These are phyloP conservation scores for Fraxinus angustifolia DNA, from an alignment of 305 asterid genomes.

Conservation along the genomic window DNA sequence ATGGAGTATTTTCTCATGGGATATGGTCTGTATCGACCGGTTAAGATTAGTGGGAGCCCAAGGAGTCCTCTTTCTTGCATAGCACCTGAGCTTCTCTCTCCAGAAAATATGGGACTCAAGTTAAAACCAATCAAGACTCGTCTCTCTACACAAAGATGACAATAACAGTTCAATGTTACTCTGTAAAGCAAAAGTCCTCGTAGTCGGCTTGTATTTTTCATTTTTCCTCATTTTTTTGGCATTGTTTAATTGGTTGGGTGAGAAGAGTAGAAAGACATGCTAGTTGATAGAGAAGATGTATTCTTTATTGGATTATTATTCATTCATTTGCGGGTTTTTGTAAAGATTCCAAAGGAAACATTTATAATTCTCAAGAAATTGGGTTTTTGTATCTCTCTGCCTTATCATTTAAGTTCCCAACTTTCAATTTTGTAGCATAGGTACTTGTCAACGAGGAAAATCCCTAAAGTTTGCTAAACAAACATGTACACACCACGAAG, in stretches of 20 bases:
- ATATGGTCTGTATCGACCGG: constrained; percentile 53
- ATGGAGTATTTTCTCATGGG: constrained; percentile 70
- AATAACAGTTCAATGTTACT: not conserved
- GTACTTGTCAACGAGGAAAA: not conserved
- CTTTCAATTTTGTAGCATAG: not conserved
- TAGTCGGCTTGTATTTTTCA: constrained; percentile 18
- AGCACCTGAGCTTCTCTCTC: constrained; percentile 72
- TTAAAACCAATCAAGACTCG: constrained; percentile 78
- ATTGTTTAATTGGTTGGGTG: not conserved
- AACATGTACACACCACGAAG: not conserved
- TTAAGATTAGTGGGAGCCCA: constrained; percentile 59
- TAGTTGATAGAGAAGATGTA: not conserved
- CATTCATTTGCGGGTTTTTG: not conserved
- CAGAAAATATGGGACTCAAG: constrained; percentile 83
- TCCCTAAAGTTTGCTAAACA: not conserved
- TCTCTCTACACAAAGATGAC: constrained; percentile 29
- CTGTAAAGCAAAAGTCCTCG: constrained; percentile 37
- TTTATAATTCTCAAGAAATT: not conserved
- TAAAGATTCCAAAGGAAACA: not conserved
- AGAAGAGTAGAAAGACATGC: not conserved
- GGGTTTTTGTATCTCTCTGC: not conserved
- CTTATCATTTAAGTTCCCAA: not conserved
- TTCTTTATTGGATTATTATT: not conserved
- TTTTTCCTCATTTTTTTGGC: not conserved
- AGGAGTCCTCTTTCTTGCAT: constrained; percentile 69